phyloP scores from a whole-genome alignment of 441 rosid genomes.

The Kokia cookei region DNA sequence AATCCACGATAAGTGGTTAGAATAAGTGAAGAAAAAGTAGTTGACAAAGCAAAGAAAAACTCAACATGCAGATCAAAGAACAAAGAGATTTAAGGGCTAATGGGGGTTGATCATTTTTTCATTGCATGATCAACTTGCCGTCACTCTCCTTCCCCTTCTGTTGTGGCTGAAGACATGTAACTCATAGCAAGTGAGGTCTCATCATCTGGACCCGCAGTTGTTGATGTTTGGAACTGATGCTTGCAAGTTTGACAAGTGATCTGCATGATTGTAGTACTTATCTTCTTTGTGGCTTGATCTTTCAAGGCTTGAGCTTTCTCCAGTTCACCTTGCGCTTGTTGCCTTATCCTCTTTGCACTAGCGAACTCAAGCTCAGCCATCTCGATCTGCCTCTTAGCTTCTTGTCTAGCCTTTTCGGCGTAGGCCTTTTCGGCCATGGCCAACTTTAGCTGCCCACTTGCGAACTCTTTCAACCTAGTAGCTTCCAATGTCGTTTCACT shows the following conservation, averaged over 20 bases:
- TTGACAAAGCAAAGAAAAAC: constrained; percentile 10
- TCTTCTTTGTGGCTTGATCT: constrained; percentile 70
- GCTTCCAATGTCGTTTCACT: constrained; percentile 20
- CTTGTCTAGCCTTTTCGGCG: constrained; percentile 76
- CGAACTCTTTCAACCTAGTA: constrained; percentile 32
- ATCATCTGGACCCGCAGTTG: constrained; percentile 33
- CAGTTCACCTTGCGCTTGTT: constrained; percentile 73
- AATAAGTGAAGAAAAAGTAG: neutral
- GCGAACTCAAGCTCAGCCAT: constrained; percentile 79
- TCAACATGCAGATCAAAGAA: constrained; percentile 13
- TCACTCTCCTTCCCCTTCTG: constrained; percentile 62
- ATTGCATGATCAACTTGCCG: constrained; percentile 1
- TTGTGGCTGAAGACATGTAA: constrained; percentile 83
- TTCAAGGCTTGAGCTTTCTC: constrained; percentile 69
- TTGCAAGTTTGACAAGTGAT: constrained; percentile 89
- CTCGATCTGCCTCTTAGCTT: constrained; percentile 78
- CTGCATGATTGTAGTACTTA: constrained; percentile 64
- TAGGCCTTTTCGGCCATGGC: constrained; percentile 75
- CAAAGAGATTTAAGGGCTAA: neutral
- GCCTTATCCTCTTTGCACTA: constrained; percentile 81
- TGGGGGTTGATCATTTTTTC: neutral
- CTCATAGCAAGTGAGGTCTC: constrained; percentile 80
- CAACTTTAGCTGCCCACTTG: constrained; percentile 50
- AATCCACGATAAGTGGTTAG: constrained; percentile 10
- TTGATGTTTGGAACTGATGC: constrained; percentile 52